Base-by-base conservation (phyloP, 139 green algal species). In the Chlamydomonas schloesseri region DNA sequence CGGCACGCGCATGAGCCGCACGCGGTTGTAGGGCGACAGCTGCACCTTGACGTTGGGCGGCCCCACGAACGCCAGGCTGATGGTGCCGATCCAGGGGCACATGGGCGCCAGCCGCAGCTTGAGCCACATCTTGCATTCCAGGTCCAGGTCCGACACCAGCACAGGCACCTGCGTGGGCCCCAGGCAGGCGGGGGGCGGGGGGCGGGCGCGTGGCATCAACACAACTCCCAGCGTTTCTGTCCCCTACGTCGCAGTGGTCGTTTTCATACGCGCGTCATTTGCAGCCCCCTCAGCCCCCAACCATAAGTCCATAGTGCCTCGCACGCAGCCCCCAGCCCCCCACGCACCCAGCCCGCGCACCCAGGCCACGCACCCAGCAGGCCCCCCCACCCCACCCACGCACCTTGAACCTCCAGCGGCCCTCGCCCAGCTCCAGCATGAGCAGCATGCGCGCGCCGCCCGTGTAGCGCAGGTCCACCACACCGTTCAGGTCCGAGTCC, bases 61-160 rank as follows among this genome's bases (percentile, higher is more conserved):
- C 15, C 95, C 94, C 81, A 98, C 95, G 89, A 99, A 99, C 1
- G 95, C 97, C 21, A 99, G 81, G 42, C 89, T 96, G 60, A 99
- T 89, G 50, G 95, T 97, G 73, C 97, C 97, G 46, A 99, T 91
- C 89, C 95, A 99, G 36, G 97, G 97, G 83, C 91, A 95, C 91
- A 98, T 95, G 67, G 97, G 97, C 36, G 97, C 96, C 69, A 99
- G 93, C 13, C 97, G 84, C 46, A 99, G 78, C 91, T 99, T 99
- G 71, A 99, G 84, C 97, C 97, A 99, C 87, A 99, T 80, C 82
- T 93, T 86, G 83, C 94, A 97, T 81, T 99, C 95, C 62, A 99
- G 89, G 91, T 99, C 97, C 64, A 99, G 92, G 88, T 99, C 95
- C 3, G 93, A 96, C 24, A 99, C 96, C 69, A 98, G 91, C 76